Base-by-base conservation (phyloP, 331 rosid genomes). In the Prunus yedoensis region DNA sequence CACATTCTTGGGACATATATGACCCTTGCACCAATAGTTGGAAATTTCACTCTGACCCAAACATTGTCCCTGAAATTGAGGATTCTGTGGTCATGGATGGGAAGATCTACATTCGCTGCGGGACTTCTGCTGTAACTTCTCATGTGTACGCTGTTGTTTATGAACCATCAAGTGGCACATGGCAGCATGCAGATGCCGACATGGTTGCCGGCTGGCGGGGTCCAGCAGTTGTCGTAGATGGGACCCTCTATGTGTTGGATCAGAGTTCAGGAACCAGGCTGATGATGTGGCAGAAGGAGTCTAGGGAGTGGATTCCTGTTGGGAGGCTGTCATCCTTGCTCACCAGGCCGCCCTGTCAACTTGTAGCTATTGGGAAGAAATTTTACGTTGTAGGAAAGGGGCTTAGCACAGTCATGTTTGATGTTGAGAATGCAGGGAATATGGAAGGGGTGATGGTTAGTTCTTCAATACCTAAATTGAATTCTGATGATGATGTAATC, bases 131-230 rank as follows among this genome's bases (percentile, higher is more conserved):
- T 18, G 83, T 80, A 61, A 80, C 86, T 67, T 78, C 89, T 74
- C 85, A 85, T 63, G 85, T 74, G 32, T 75, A 84, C 61, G 96
- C 91, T 5, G 78, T 86, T 20, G 91, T 85, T 70, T 94, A 90
- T 25, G 96, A 94, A 21, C 92, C 99, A 62, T 85, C 92, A 18
- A 90, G 83, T 20, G 86, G 86, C 65, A 87, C 78, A 3, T 92
- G 99, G 97, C 88, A 90, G 83, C 85, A 88, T 58, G 91, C 90
- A 14, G 91, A 95, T 70, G 69, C 89, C 32, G 93, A 94, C 62
- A 80, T 94, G 89, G 97, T 78, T 65, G 89, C 84, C 0, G 97
- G 96, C 67, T 92, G 97, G 99, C 85, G 64, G 74, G 99, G 99
- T 75, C 99, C 97, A 0, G 93, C 96, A 0, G 92, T 92, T 71